Base-by-base conservation (phyloP, 148 eudicot genomes). In the Pharnaceum exiguum region DNA sequence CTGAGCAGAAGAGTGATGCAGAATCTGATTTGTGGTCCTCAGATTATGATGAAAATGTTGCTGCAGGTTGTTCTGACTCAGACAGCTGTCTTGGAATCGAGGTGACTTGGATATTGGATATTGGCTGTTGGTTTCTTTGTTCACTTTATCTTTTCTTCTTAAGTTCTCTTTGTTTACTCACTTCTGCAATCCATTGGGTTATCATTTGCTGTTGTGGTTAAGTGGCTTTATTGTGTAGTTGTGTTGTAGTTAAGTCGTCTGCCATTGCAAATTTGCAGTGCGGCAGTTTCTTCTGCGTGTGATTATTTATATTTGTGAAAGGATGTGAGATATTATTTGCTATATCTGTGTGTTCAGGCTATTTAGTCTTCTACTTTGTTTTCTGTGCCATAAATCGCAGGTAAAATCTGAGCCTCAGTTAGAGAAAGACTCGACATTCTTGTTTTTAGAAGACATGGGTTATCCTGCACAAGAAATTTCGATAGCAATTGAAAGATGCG, bases 401-500 rank as follows among this genome's bases (percentile, higher is more conserved):
- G 79, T 68, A 54, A 53, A 28, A 19, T 51, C 67, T 15, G 46
- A 22, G 38, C 37, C 70, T 56, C 46, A 48, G 39, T 59, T 77
- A 32, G 74, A 65, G 33, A 68, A 68, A 60, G 78, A 74, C 28
- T 46, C 70, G 40, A 79, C 59, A 29, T 21, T 86, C 37, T 62
- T 53, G 16, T 67, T 68, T 55, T 72, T 89, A 53, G 63, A 57
- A 43, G 85, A 74, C 0, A 89, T 89, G 97, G 89, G 90, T 22
- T 89, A 77, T 50, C 61, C 82, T 5, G 48, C 51, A 15, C 95
- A 89, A 30, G 97, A 86, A 62, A 82, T 86, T n/a, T 56, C 72
- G 24, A 68, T 82, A 64, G 97, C 97, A 5, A 67, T 86, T 31
- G 79, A 83, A 36, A 83, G 90, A 89, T 83, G 96, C 72, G 90